phyloP scores from a whole-genome alignment of 805 yeast species.

The Candida railenensis region DNA sequence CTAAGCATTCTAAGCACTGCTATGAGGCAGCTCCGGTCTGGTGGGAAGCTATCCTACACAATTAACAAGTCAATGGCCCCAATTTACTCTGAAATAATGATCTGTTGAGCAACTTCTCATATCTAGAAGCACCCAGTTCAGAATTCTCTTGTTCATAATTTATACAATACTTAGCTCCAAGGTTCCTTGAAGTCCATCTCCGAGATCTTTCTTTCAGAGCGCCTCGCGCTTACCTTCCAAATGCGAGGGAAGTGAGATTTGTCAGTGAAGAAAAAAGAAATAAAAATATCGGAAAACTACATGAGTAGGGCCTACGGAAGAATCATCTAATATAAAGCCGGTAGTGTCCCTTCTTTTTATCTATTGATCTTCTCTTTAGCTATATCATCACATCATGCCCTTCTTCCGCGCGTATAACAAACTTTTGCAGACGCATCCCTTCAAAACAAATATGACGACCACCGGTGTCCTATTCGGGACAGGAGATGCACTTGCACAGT shows the following conservation, averaged over 20 bases:
- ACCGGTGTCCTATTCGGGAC: slow-evolving; percentile 48
- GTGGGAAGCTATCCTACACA: too few species aligned
- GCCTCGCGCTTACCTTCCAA: background rate
- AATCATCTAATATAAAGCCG: background rate
- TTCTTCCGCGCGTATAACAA: slow-evolving; percentile 15
- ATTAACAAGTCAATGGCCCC: too few species aligned
- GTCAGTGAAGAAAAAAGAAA: background rate
- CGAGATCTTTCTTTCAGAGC: background rate
- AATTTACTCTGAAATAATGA: too few species aligned
- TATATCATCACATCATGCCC: slow-evolving; percentile 1
- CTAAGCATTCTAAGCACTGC: too few species aligned
- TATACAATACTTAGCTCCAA: too few species aligned
- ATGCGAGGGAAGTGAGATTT: too few species aligned
- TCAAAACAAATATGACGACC: slow-evolving; percentile 51
- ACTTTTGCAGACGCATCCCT: slow-evolving; percentile 46
- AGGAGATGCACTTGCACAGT: slow-evolving; percentile 44
- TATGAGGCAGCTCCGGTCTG: too few species aligned
- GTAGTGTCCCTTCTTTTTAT: background rate
- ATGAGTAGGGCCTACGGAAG: background rate
- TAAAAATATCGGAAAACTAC: background rate
- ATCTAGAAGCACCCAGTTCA: too few species aligned
- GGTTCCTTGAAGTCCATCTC: background rate
- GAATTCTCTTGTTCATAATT: too few species aligned
- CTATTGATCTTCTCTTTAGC: background rate
- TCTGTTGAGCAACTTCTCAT: too few species aligned